phyloP scores from a whole-genome alignment of 2,329 filamentous ascomycete species.

The Aureobasidium subglaciale region DNA sequence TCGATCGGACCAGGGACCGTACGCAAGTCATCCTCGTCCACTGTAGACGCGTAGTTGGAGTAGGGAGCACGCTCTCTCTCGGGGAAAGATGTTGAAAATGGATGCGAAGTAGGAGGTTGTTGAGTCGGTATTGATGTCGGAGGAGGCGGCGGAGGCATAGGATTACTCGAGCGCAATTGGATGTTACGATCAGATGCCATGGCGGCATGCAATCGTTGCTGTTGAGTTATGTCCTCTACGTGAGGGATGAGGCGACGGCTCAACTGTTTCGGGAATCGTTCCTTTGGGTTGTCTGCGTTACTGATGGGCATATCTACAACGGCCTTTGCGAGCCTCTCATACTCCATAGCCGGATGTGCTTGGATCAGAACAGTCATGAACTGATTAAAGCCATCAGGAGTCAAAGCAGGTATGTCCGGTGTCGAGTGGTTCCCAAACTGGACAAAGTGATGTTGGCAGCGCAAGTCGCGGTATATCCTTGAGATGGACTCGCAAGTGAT shows the following conservation, averaged over 20 bases:
- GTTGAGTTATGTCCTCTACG: conserved; percentile 48
- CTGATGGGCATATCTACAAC: conserved; percentile 65
- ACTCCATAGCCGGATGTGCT: conserved; percentile 70
- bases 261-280: conserved; percentile 72
- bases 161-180: conserved; percentile 33
- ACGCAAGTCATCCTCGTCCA: conserved; percentile 33
- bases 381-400: conserved; percentile 39
- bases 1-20: conserved; percentile 48
- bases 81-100: conserved; percentile 20
- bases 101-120: neutral
- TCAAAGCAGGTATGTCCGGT: conserved; percentile 39
- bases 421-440: conserved; percentile 36
- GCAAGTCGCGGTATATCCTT: conserved; percentile 40
- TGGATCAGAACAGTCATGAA: conserved; percentile 70
- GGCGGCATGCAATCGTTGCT: conserved; percentile 54
- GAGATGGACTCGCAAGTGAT: conserved; percentile 35
- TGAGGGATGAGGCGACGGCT: conserved; percentile 65
- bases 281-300: conserved; percentile 56
- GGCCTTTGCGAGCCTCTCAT: conserved; percentile 60
- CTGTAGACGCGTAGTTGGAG: conserved; percentile 23
- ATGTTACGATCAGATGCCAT: conserved; percentile 48
- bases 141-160: conserved; percentile 29
- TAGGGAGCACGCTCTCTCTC: conserved; percentile 39
- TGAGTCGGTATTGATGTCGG: conserved; percentile 7
- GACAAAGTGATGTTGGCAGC: conserved; percentile 43